phyloP scores from a whole-genome alignment of 1,284 basidiomycete genomes.

The Cryptococcus sp. region DNA sequence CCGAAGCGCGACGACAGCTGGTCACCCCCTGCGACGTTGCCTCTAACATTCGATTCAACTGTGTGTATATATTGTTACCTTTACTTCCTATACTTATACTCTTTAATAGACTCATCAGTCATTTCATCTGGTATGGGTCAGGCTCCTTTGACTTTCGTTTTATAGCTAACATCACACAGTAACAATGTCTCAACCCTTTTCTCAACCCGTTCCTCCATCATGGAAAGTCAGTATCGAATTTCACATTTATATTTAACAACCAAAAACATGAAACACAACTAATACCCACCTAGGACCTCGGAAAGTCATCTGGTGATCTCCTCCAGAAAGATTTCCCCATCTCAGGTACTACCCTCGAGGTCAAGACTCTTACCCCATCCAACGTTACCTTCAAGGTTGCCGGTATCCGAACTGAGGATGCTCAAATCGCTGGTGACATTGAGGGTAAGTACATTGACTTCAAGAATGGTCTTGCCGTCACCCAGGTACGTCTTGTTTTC shows the following conservation, averaged over 20 bases:
- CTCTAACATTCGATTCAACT: background rate
- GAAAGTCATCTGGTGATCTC: slow-evolving; percentile 95
- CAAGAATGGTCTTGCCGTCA: slow-evolving; percentile 84
- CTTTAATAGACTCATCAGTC: too few species aligned
- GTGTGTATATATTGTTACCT: background rate
- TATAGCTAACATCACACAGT: too few species aligned
- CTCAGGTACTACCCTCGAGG: slow-evolving; percentile 70
- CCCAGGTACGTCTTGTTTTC: slow-evolving; percentile 54
- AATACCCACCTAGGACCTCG: slow-evolving; percentile 65
- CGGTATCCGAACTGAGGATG: slow-evolving; percentile 60
- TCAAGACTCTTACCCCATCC: slow-evolving; percentile 92
- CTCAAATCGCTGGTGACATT: slow-evolving; percentile 78
- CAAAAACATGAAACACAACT: background rate
- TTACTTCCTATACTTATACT: background rate
- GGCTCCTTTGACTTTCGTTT: too few species aligned
- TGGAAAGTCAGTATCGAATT: slow-evolving; percentile 66
- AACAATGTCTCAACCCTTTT: slow-evolving; percentile 11
- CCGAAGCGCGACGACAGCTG: background rate
- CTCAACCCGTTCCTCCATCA: slow-evolving; percentile 65
- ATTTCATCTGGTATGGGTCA: too few species aligned
- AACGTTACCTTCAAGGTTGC: slow-evolving; percentile 83
- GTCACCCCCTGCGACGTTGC: background rate
- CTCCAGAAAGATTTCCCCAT: slow-evolving; percentile 91
- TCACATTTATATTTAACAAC: background rate
- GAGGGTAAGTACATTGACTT: slow-evolving; percentile 87